phyloP scores from a whole-genome alignment of 306 rosid genomes.

The Medicago lupulina region DNA sequence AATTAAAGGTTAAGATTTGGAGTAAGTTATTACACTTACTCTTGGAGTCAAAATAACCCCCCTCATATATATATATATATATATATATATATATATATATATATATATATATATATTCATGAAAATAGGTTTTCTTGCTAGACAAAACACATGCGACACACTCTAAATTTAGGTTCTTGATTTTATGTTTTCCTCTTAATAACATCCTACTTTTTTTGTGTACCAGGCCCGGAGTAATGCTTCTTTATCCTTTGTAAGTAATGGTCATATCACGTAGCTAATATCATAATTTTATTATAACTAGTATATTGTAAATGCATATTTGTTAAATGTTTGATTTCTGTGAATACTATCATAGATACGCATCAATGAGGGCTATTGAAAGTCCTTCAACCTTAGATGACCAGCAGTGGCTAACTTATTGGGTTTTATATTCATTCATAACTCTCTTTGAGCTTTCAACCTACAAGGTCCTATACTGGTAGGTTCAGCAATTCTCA shows the following conservation, averaged over 20 bases:
- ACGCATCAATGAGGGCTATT: constrained; percentile 85
- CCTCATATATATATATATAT: too few species aligned
- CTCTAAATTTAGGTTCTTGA: background rate
- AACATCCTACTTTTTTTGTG: constrained; percentile 30
- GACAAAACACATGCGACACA: background rate
- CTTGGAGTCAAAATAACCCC: too few species aligned
- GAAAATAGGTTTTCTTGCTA: background rate
- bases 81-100: too few species aligned
- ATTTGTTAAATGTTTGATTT: constrained; percentile 23
- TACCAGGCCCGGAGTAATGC: constrained; percentile 88
- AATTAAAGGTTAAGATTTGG: too few species aligned
- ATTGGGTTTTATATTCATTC: constrained; percentile 88
- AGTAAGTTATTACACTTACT: too few species aligned
- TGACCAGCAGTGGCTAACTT: constrained; percentile 95
- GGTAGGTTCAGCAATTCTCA: constrained; percentile 45
- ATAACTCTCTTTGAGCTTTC: constrained; percentile 82
- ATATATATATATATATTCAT: too few species aligned
- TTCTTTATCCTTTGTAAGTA: constrained; percentile 91
- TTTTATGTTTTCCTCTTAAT: constrained; percentile 1
- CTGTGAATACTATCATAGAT: constrained; percentile 50
- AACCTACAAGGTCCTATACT: constrained; percentile 62
- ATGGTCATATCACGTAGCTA: background rate
- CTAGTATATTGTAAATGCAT: background rate
- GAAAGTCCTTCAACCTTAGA: constrained; percentile 90
- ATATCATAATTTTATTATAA: background rate